Conservation (phyloP, 2,329 filamentous ascomycete species). For the Rhytidhysteron rufulum region DNA sequence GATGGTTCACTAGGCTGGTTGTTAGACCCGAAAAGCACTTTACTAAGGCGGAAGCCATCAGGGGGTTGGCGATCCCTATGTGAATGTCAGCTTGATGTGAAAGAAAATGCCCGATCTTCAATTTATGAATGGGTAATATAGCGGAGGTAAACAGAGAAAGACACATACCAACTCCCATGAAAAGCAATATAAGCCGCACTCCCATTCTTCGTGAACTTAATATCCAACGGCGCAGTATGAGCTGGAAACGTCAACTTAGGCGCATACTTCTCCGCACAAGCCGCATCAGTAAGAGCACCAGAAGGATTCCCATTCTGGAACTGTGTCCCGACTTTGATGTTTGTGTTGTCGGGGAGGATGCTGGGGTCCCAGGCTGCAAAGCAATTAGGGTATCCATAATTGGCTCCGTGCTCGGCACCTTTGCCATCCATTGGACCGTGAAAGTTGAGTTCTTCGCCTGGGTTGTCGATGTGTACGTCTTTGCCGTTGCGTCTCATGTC, state of each 20-base stretch:
- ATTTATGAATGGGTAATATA: too few relatives aligned
- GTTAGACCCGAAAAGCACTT: neutral
- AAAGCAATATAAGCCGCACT: constrained; percentile 3
- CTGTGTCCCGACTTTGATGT: constrained; percentile 2
- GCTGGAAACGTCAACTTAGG: constrained; percentile 1
- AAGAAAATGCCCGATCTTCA: too few relatives aligned
- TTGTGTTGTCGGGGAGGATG: neutral
- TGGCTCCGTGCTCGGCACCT: constrained; percentile 36
- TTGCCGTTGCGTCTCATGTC: constrained; percentile 50
- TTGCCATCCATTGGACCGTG: constrained; percentile 51
- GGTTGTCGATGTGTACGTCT: constrained; percentile 61
- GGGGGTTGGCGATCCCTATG: constrained; percentile 2
- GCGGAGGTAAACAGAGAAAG: too few relatives aligned
- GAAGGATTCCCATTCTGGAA: neutral
- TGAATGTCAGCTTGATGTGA: too few relatives aligned
- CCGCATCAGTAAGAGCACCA: neutral
- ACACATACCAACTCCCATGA: constrained; percentile 2
- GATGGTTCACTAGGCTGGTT: constrained; percentile 1
- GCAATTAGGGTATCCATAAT: constrained; percentile 65
- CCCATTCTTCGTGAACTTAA: constrained; percentile 1
- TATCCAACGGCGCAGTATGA: constrained; percentile 3
- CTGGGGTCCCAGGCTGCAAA: constrained; percentile 57
- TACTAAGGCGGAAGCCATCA: constrained; percentile 2
- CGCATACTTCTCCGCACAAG: neutral
- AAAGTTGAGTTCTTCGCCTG: constrained; percentile 66